These are phyloP conservation scores for Fusarium sp. DNA, from an alignment of 2,329 filamentous ascomycete genomes.

Conservation along the genomic window DNA sequence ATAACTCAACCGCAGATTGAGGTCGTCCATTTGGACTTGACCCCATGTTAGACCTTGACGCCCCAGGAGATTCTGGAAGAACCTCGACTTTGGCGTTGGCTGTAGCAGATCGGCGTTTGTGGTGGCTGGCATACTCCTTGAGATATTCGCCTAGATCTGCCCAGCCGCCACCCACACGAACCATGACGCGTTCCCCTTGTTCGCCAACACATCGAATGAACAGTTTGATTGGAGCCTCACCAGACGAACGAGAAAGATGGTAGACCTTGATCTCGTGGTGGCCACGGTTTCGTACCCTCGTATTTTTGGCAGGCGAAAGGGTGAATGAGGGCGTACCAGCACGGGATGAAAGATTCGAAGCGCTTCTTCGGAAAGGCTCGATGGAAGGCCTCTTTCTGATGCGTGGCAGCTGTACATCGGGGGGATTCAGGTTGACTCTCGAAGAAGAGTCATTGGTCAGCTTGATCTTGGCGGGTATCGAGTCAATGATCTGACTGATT, in stretches of 20 bases:
- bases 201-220: conserved; percentile 94
- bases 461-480: conserved; percentile 81
- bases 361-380: conserved; percentile 57
- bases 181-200: conserved; percentile 92
- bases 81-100: conserved; percentile 67
- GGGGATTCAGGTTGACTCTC: conserved; percentile 65
- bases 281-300: conserved; percentile 59
- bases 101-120: conserved; percentile 73
- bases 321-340: conserved; percentile 74
- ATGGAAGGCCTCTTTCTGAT: conserved; percentile 55
- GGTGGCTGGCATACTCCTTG: conserved; percentile 91
- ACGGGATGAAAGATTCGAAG: conserved; percentile 62
- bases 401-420: conserved; percentile 63
- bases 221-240: conserved; percentile 89
- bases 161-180: conserved; percentile 98
- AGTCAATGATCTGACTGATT: conserved; percentile 80
- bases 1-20: conserved; percentile 50
- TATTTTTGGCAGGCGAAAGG: conserved; percentile 69
- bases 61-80: conserved; percentile 45
- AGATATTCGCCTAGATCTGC: conserved; percentile 95
- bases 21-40: conserved; percentile 55
- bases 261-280: conserved; percentile 89
- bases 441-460: conserved; percentile 65
- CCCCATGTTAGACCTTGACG: conserved; percentile 44
- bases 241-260: conserved; percentile 84